Evolutionary conservation across 495 filamentous ascomycete genomes (phyloP).

Genomic region (Aspergillus wentii): DNA sequence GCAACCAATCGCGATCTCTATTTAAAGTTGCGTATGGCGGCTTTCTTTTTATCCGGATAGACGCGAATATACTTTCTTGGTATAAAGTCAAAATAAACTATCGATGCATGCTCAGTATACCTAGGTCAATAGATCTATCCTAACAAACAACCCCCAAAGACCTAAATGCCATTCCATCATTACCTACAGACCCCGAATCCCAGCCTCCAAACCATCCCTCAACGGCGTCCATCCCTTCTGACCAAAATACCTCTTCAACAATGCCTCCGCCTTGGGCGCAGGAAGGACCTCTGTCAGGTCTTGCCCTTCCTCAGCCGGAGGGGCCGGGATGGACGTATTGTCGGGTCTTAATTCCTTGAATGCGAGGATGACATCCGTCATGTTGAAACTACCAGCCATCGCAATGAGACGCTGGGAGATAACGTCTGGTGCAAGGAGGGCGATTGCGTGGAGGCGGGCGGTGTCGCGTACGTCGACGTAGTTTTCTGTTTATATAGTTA

Average conservation of each 20-base stretch:
- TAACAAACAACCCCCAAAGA: too few species aligned
- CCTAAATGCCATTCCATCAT: too few species aligned
- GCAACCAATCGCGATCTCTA: too few species aligned
- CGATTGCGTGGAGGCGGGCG: slow-evolving; percentile 43
- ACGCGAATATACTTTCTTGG: too few species aligned
- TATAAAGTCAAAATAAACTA: too few species aligned
- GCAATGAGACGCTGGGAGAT: slow-evolving; percentile 40
- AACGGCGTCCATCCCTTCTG: slow-evolving; percentile 1
- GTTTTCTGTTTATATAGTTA: slow-evolving; percentile 25
- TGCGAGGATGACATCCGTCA: slow-evolving; percentile 11
- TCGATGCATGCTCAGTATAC: too few species aligned
- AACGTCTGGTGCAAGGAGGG: slow-evolving; percentile 34
- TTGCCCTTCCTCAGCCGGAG: slow-evolving; percentile 1
- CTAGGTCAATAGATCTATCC: too few species aligned
- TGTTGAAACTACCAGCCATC: slow-evolving; percentile 8
- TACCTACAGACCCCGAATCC: neutral
- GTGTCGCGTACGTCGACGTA: slow-evolving; percentile 46
- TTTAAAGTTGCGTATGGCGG: too few species aligned
- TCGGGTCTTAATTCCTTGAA: slow-evolving; percentile 13
- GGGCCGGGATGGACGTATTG: slow-evolving; percentile 7
- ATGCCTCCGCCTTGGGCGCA: slow-evolving; percentile 3
- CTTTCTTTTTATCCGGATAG: too few species aligned
- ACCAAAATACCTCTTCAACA: slow-evolving; percentile 11
- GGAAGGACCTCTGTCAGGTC: slow-evolving; percentile 10
- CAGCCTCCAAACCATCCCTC: slow-evolving; percentile 7